A percentile compares a stretch with the other conserved stretches of the same genome.
Evolutionary conservation across 1,284 basidiomycete species (phyloP).

Genomic region (Tylopilus orsonianus): DNA sequence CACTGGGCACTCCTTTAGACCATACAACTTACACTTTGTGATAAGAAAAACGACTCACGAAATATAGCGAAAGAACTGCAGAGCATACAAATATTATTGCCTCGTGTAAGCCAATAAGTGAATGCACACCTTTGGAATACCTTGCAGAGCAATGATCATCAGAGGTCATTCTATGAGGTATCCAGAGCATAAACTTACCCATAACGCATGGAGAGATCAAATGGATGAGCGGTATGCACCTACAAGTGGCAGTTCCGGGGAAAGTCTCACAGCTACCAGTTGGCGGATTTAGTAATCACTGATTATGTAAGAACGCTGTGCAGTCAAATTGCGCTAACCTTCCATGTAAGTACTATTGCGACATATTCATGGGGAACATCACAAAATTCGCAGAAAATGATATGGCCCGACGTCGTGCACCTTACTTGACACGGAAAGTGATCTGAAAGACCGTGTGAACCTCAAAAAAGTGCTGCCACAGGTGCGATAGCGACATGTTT

Average conservation of each 20-base stretch:
- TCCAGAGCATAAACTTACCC: slow-evolving; percentile 18
- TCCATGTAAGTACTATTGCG: too few relatives aligned
- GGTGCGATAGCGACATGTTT: too few relatives aligned
- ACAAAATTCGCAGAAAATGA: too few relatives aligned
- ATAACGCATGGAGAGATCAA: slow-evolving; percentile 16
- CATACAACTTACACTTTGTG: neutral
- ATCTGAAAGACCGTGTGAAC: too few relatives aligned
- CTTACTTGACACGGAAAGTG: too few relatives aligned
- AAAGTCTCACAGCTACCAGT: slow-evolving; percentile 16
- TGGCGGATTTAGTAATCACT: slow-evolving; percentile 1
- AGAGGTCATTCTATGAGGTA: neutral
- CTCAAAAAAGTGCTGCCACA: too few relatives aligned
- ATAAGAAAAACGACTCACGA: slow-evolving; percentile 52
- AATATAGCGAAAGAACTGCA: slow-evolving; percentile 81
- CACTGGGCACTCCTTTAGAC: slow-evolving; percentile 48
- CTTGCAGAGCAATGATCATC: slow-evolving; percentile 29
- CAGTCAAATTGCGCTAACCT: too few relatives aligned
- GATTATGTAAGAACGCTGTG: too few relatives aligned
- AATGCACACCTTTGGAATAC: slow-evolving; percentile 58
- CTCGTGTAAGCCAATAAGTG: slow-evolving; percentile 36
- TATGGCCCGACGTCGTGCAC: too few relatives aligned
- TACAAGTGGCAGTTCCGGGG: neutral
- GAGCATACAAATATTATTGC: slow-evolving; percentile 9
- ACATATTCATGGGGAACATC: too few relatives aligned
- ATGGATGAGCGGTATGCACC: neutral